These are phyloP conservation scores for Lithocarpus polystachyus DNA, from an alignment of 306 rosid species.

Conservation along the genomic window DNA sequence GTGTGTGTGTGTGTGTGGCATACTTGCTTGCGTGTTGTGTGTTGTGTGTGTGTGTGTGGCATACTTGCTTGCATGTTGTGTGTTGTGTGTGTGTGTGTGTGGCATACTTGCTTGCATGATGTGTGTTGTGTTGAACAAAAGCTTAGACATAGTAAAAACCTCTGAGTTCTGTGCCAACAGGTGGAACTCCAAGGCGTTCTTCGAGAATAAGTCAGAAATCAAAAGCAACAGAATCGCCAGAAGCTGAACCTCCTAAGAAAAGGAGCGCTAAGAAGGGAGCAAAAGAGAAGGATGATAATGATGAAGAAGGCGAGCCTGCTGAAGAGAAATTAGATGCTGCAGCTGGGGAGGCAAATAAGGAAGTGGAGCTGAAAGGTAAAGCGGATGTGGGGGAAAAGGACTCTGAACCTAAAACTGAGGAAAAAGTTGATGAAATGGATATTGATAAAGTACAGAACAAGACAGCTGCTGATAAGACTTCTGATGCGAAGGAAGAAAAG, in stretches of 20 bases:
- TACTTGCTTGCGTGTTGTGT: background rate
- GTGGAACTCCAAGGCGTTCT: constrained; percentile 28
- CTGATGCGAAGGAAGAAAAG: background rate
- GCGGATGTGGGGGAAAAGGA: background rate
- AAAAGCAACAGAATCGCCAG: constrained; percentile 16
- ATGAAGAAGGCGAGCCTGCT: background rate
- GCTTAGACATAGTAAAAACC: background rate
- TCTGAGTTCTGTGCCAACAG: background rate
- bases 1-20: background rate
- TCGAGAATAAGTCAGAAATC: constrained; percentile 17
- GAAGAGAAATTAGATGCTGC: background rate
- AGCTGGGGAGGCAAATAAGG: constrained; percentile 8
- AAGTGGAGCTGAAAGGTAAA: constrained; percentile 15
- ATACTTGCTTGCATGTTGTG: background rate
- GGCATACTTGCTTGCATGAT: background rate
- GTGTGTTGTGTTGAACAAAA: background rate
- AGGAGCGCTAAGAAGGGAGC: constrained; percentile 3
- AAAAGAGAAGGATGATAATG: background rate
- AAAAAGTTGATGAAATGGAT: constrained; percentile 2
- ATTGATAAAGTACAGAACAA: background rate
- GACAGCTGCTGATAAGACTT: background rate
- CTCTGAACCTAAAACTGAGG: background rate
- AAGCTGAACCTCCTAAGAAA: constrained; percentile 15
- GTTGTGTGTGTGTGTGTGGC: background rate
- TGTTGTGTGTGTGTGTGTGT: background rate